Conservation (phyloP, 768 basidiomycete species). For the Boletus reticuloceps region DNA sequence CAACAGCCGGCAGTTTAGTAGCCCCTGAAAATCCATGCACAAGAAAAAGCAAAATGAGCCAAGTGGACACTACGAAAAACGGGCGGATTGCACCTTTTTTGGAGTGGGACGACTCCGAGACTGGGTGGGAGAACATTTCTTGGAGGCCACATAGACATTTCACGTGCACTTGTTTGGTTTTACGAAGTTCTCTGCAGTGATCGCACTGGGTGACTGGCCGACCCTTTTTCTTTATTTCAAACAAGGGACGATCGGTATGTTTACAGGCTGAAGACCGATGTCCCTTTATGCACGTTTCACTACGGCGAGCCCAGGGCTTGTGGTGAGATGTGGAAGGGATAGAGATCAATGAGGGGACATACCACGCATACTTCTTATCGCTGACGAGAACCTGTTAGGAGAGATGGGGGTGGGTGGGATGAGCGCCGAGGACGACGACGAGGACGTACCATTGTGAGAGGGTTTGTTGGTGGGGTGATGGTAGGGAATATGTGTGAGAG, state of each 20-base stretch:
- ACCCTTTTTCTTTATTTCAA: conserved; percentile 72
- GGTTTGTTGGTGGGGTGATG: conserved; percentile 6
- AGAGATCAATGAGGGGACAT: conserved; percentile 25
- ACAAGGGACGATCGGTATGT: conserved; percentile 84
- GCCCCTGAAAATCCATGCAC: conserved; percentile 36
- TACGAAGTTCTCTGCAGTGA: conserved; percentile 45
- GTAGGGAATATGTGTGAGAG: not conserved
- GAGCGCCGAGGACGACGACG: not conserved
- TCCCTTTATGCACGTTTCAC: conserved; percentile 93
- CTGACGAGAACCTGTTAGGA: conserved; percentile 61
- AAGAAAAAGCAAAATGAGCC: not conserved
- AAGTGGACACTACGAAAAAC: not conserved
- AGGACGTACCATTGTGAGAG: conserved; percentile 43
- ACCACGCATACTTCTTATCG: conserved; percentile 84
- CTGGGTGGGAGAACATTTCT: conserved; percentile 28
- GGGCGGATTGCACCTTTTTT: conserved; percentile 58
- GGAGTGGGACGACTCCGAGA: conserved; percentile 29
- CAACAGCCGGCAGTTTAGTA: conserved; percentile 60
- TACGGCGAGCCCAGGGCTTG: conserved; percentile 27
- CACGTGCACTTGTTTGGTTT: conserved; percentile 46
- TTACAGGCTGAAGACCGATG: conserved; percentile 88
- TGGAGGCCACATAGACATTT: conserved; percentile 42
- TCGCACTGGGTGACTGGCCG: conserved; percentile 56
- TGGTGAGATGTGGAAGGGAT: conserved; percentile 4
- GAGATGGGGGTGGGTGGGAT: not conserved